Evolutionary conservation across 306 rosid species (phyloP), one percentile per base, ranked within the genome.

Genomic region (Cicer arietinum): DNA sequence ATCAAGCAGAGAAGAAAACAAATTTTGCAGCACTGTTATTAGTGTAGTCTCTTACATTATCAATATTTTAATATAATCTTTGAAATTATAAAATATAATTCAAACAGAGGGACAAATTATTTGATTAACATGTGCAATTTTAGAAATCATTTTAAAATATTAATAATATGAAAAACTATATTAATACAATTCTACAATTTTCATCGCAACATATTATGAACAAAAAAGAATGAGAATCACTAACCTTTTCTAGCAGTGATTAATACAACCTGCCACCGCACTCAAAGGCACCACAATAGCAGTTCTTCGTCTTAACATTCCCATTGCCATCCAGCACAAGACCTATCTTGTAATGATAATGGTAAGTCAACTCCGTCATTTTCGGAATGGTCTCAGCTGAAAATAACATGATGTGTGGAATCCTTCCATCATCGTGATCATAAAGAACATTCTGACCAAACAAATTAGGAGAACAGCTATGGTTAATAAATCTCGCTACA

Each of bases 401-500:
- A 64, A 88, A 92, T 59, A 92, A 66, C 91, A 89, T 89, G 47
- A 88, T 82, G 80, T 89, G 96, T 7, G 96, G 90, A 77, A 89
- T 81, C 77, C 93, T 86, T 51, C 6, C 68, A 70, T 88, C 93
- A 40, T 80, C 88, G 8, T 89, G 89, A 82, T 91, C 93, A 74
- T 71, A 86, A 2, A 89, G 83, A 11, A 92, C 91, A 68, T 84
- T 79, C 67, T 89, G 91, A 10, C 86, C 96, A 75, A 82, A 88
- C 14, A 89, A 89, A 81, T 89, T 92, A 13, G 91, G 97, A 6
- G 90, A 84, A 43, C 96, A 92, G 39, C 97, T 82, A 25, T 89
- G 93, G 87, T 89, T 92, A 37, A 90, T 80, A 71, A 89, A 89
- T 69, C 97, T 86, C 54, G 90, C 95, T 58, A 91, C 78, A 80